phyloP scores from a whole-genome alignment of 495 filamentous ascomycete genomes.

The Rusavskia elegans region DNA sequence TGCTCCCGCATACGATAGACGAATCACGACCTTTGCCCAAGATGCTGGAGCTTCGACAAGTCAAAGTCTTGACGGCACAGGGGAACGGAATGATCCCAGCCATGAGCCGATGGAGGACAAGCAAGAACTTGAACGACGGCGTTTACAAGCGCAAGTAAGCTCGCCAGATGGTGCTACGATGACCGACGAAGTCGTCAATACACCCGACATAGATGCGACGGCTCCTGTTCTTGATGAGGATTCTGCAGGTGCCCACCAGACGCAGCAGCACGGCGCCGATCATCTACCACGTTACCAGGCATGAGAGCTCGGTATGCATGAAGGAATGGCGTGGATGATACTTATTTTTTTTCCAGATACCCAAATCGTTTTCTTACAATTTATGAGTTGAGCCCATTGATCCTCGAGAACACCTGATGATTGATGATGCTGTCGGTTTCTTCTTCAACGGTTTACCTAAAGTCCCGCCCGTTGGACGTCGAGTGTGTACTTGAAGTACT shows the following conservation, averaged over 20 bases:
- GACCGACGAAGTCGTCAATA: not conserved
- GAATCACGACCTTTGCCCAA: slow-evolving; percentile 20
- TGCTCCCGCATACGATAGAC: slow-evolving; percentile 20
- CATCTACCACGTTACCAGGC: slow-evolving; percentile 30
- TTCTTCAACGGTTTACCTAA: no score
- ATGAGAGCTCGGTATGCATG: slow-evolving; percentile 14
- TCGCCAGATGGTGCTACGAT: slow-evolving; percentile 34
- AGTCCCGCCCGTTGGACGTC: no score
- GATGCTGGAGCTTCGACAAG: not conserved
- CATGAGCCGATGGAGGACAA: slow-evolving; percentile 49
- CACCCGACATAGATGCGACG: not conserved
- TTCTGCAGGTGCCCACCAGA: slow-evolving; percentile 32
- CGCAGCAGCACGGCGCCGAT: slow-evolving; percentile 18
- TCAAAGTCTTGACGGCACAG: not conserved
- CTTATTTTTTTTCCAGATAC: not conserved
- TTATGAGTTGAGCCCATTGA: no score
- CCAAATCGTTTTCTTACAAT: not conserved
- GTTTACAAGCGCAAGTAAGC: slow-evolving; percentile 57
- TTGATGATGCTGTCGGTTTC: no score
- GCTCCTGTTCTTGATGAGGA: slow-evolving; percentile 54
- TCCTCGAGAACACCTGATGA: no score
- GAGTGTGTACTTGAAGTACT: no score
- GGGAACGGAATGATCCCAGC: not conserved
- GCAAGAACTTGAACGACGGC: slow-evolving; percentile 62
- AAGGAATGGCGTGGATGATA: not conserved